Conservation (phyloP, 2,329 filamentous ascomycete species). For the Alternaria angustiovoidea region DNA sequence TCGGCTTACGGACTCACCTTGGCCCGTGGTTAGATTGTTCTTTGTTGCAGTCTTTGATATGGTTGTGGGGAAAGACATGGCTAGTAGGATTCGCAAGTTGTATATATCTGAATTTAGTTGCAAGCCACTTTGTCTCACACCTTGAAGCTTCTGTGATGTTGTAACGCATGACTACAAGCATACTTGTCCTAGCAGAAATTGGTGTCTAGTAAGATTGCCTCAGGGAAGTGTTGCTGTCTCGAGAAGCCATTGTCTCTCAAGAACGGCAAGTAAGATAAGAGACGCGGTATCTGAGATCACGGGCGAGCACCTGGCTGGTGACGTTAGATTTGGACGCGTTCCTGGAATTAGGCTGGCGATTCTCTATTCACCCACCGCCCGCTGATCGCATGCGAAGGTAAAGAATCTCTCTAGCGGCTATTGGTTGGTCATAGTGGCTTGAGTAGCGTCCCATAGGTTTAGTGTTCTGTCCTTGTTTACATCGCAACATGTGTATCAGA, state of each 20-base stretch:
- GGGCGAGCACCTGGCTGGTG: neutral
- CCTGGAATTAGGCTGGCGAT: neutral
- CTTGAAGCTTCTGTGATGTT: neutral
- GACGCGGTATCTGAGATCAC: neutral
- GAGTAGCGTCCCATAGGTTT: neutral
- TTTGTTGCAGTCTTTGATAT: neutral
- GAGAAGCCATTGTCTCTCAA: neutral
- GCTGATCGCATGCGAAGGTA: neutral
- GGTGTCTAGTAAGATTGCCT: neutral
- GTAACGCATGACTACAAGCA: neutral
- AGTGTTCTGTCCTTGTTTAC: neutral
- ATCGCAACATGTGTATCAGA: neutral
- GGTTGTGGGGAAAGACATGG: neutral
- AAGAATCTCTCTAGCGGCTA: neutral
- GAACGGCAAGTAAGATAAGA: neutral
- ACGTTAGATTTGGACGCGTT: neutral
- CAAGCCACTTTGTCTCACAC: neutral
- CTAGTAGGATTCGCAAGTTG: neutral
- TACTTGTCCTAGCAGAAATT: neutral
- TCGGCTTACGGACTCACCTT: constrained; percentile 49
- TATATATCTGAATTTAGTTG: constrained; percentile 3
- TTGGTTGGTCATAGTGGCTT: neutral
- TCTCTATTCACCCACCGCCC: neutral
- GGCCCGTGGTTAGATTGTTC: constrained; percentile 28
- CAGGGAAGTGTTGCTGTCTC: neutral